Base-by-base conservation (phyloP, 352 stramenopile genomes). In the Phytophthora meadii region DNA sequence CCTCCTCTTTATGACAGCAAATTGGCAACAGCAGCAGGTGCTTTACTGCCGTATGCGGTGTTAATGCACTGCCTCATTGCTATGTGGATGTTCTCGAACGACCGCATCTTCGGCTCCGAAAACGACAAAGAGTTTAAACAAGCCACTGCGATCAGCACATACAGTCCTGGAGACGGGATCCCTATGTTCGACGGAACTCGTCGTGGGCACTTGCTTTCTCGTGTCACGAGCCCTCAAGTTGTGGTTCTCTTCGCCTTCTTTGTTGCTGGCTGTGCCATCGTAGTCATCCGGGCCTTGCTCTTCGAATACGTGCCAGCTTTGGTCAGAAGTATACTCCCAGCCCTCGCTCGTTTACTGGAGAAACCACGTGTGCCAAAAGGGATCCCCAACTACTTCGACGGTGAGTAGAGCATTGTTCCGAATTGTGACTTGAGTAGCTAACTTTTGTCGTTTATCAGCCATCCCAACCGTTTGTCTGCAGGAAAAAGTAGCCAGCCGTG, bases 41-140 rank as follows among this genome's bases (percentile, higher is more conserved):
- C 64, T 5, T 32, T 95, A 25, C 73, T 95, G 37, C 87, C 84
- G 14, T 93, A 89, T 63, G 87, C 87, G 7, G 81, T 93, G 27
- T 25, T 95, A 11, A 60, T 92, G 27, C 87, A 93, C 61, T 90
- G 77, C 34, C 62, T 93, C 22, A 61, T 93, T 10, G 84, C 80
- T 1, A 80, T 95, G 72, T 95, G 87, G 87, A 93, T 95, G 87
- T 93, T 91, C 58, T 95, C 87, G 22, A 95, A 95, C 65, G 76
- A 82, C n/a, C 70, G 75, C 52, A 93, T 95, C 59, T 95, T 95
- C 56, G 81, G 93, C 65, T 84, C 77, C 9, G 80, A 72, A 25
- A 58, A 57, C 4, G 72, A 77, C n/a, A 50, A 46, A 36, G n/a
- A n/a, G 15, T 25, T 54, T 0, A 24, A 64, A 27, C 9, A 49